Conservation (phyloP, 2,329 filamentous ascomycete species). For the Pseudocercospora eumusae region DNA sequence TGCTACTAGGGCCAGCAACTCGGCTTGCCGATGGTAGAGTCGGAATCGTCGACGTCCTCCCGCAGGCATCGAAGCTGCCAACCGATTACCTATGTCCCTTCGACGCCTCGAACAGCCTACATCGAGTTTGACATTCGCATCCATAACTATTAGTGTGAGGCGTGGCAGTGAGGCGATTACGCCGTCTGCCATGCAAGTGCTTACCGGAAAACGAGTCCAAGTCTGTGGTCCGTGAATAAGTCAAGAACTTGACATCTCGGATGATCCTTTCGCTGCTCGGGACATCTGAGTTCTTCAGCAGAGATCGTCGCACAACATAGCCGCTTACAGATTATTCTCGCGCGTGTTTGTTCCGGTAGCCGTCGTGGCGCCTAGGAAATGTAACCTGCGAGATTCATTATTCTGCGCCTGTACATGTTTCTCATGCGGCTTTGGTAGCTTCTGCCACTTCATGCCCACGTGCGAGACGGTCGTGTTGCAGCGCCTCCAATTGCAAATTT, state of each 20-base stretch:
- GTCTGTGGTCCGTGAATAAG: no score
- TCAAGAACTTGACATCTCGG: conserved; percentile 1
- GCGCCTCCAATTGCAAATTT: not conserved
- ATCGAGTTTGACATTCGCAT: conserved; percentile 3
- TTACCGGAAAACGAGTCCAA: not conserved
- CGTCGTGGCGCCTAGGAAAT: conserved; percentile 19
- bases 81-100: not conserved
- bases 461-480: conserved; percentile 1
- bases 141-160: not conserved
- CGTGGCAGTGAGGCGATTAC: not conserved
- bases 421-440: conserved; percentile 4
- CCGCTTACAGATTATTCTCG: conserved; percentile 11
- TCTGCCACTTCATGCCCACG: conserved; percentile 10
- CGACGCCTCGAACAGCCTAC: not conserved
- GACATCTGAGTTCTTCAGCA: not conserved
- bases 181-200: not conserved
- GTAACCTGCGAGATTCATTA: conserved; percentile 5
- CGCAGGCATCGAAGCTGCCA: not conserved
- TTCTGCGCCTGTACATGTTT: not conserved
- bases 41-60: not conserved
- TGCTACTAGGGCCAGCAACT: not conserved
- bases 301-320: conserved; percentile 17
- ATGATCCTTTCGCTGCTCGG: not conserved
- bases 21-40: not conserved
- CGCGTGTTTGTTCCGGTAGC: conserved; percentile 17